phyloP scores from a whole-genome alignment of 2,329 filamentous ascomycete genomes.

The Sporothrix euskadiensis region DNA sequence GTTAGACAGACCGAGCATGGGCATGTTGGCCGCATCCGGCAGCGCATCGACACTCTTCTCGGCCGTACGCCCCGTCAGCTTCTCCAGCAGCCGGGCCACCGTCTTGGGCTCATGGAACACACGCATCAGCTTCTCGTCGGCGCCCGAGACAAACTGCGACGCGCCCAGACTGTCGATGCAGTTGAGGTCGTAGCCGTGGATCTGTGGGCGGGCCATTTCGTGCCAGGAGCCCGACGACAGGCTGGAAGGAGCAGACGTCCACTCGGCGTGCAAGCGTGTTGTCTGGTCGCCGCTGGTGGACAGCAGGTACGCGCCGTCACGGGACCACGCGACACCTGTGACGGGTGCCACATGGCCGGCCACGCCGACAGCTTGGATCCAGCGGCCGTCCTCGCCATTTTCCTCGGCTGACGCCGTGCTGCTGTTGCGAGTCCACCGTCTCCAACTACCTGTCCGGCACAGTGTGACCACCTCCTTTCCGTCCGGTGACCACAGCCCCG shows the following conservation, averaged over 20 bases:
- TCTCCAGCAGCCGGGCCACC: conserved; percentile 71
- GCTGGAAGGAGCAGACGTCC: conserved; percentile 47
- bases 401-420: not conserved
- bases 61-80: conserved; percentile 59
- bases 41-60: conserved; percentile 48
- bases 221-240: conserved; percentile 68
- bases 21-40: conserved; percentile 90
- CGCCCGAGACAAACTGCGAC: conserved; percentile 84
- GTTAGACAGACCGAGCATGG: conserved; percentile 91
- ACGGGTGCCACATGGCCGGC: conserved; percentile 83
- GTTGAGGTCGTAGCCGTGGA: conserved; percentile 97
- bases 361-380: conserved; percentile 75
- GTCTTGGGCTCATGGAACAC: conserved; percentile 89
- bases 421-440: conserved; percentile 61
- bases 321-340: conserved; percentile 81
- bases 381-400: conserved; percentile 41
- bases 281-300: conserved; percentile 93
- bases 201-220: conserved; percentile 92
- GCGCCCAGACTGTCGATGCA: conserved; percentile 77
- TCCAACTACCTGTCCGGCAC: conserved; percentile 90
- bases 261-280: conserved; percentile 79
- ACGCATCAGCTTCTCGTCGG: conserved; percentile 95
- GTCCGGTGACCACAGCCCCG: conserved; percentile 83
- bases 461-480: conserved; percentile 74
- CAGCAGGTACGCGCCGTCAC: conserved; percentile 77